Evolutionary conservation across 2,329 filamentous ascomycete species (phyloP).

Genomic region (Dendryphion nanum): DNA sequence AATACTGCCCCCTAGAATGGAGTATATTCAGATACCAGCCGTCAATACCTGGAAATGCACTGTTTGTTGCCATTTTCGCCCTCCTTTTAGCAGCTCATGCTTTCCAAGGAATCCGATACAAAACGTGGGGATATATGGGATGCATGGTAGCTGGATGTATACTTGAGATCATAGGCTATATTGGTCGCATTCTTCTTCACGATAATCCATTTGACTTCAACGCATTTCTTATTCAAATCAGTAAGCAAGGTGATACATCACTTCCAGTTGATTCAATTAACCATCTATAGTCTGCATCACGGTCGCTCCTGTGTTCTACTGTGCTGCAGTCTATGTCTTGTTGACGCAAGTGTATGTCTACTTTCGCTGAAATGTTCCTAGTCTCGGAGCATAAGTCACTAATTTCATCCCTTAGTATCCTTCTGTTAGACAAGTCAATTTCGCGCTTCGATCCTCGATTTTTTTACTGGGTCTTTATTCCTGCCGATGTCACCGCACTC

Average conservation of each 20-base stretch:
- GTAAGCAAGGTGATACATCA: constrained; percentile 2
- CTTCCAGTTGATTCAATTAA: no score
- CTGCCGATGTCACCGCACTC: constrained; percentile 9
- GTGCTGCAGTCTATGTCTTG: constrained; percentile 11
- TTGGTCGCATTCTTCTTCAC: constrained; percentile 43
- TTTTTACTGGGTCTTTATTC: constrained; percentile 9
- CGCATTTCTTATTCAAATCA: constrained; percentile 7
- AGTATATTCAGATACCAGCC: not conserved
- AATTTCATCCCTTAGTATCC: not conserved
- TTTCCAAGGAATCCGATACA: constrained; percentile 41
- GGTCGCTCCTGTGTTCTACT: constrained; percentile 11
- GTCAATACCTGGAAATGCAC: not conserved
- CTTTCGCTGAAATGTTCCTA: not conserved
- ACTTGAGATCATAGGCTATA: constrained; percentile 54
- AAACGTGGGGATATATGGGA: constrained; percentile 51
- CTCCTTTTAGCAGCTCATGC: not conserved
- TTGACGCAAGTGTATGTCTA: constrained; percentile 8
- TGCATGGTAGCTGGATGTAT: constrained; percentile 46
- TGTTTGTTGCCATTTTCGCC: not conserved
- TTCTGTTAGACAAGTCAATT: not conserved
- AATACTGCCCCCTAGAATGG: not conserved
- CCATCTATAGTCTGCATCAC: constrained; percentile 10
- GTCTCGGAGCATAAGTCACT: constrained; percentile 1
- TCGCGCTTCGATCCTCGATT: constrained; percentile 7
- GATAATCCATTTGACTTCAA: constrained; percentile 13